These are phyloP conservation scores for Camelina neglecta DNA, from an alignment of 345 rosid species.

Conservation along the genomic window DNA sequence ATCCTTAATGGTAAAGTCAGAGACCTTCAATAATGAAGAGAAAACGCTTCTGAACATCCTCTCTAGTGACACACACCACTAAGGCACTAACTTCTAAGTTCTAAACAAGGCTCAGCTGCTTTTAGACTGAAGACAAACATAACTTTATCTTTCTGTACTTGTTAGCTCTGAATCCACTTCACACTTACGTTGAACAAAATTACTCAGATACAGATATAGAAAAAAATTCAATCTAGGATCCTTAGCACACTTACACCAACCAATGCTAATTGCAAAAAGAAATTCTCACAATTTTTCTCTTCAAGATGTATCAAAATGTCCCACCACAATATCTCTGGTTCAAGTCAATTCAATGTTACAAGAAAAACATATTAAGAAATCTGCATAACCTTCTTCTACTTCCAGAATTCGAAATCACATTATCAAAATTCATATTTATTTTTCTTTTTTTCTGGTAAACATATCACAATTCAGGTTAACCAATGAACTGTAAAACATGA, in stretches of 20 bases:
- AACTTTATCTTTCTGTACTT: constrained; percentile 87
- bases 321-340: background rate
- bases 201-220: background rate
- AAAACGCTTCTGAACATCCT: constrained; percentile 76
- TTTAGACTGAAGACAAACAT: constrained; percentile 84
- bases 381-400: too few relatives aligned
- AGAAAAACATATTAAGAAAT: too few relatives aligned
- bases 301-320: background rate
- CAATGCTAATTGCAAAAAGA: background rate
- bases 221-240: background rate
- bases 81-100: constrained; percentile 49
- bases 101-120: constrained; percentile 85
- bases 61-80: constrained; percentile 50
- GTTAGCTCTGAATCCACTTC: constrained; percentile 83
- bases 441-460: too few relatives aligned
- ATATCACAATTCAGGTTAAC: too few relatives aligned
- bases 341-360: background rate
- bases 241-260: background rate
- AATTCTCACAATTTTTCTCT: background rate
- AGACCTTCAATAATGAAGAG: constrained; percentile 79
- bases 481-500: too few relatives aligned
- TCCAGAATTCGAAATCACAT: too few relatives aligned
- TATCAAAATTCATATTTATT: too few relatives aligned
- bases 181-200: constrained; percentile 54
- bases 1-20: constrained; percentile 74